These are phyloP conservation scores for Citrus hindsii DNA, from an alignment of 345 rosid genomes.

Conservation along the genomic window DNA sequence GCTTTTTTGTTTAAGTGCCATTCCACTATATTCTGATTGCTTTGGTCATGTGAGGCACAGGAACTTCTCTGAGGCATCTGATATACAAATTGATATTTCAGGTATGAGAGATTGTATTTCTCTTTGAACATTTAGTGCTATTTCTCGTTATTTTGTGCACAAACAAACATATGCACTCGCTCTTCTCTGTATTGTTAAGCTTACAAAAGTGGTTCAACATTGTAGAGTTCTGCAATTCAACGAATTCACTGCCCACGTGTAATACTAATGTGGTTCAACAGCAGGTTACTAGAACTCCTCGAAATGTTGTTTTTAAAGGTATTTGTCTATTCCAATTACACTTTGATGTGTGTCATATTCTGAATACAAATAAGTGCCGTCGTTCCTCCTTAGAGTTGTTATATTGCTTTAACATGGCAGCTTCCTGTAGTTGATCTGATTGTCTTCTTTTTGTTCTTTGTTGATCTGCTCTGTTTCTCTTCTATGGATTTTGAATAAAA, in stretches of 20 bases:
- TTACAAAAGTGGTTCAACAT: constrained; percentile 14
- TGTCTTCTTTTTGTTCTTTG: neutral
- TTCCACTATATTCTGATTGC: constrained; percentile 18
- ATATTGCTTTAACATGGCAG: neutral
- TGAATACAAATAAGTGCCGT: neutral
- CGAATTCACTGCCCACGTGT: constrained; percentile 38
- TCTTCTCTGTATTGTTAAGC: neutral
- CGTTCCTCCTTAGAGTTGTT: neutral
- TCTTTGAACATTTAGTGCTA: neutral
- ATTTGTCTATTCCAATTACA: constrained; percentile 1
- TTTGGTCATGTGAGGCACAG: constrained; percentile 32
- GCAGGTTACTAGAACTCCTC: constrained; percentile 47
- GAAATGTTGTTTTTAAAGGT: constrained; percentile 81
- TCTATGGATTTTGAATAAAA: neutral
- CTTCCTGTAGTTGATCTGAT: neutral
- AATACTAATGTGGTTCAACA: constrained; percentile 46
- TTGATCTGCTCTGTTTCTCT: neutral
- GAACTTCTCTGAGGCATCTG: constrained; percentile 44
- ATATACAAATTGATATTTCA: constrained; percentile 57
- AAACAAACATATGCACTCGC: no score
- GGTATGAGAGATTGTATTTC: constrained; percentile 25
- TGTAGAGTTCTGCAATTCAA: constrained; percentile 54
- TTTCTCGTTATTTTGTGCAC: neutral
- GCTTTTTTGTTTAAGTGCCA: constrained; percentile 9
- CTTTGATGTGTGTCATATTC: neutral